Conservation (phyloP, 257 asterid species). For the Scutellaria minor region DNA sequence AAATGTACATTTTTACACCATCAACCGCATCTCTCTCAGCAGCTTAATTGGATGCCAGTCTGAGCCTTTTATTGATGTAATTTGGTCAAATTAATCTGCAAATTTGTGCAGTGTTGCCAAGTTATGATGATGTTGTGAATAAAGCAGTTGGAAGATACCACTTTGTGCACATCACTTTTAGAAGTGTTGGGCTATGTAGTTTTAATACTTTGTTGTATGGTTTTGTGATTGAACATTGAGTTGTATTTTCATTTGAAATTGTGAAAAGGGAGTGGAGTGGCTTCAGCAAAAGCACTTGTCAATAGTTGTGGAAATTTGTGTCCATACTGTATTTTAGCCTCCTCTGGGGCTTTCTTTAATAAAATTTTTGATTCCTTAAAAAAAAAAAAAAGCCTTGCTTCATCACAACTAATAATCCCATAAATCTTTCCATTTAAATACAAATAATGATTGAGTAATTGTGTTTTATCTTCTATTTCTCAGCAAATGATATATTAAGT, state of each 20-base stretch:
- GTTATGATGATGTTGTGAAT: conserved; percentile 13
- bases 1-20: conserved; percentile 73
- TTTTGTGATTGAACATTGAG: neutral
- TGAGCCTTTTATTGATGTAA: conserved; percentile 21
- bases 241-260: conserved; percentile 9
- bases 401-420: too few relatives aligned
- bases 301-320: neutral
- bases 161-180: neutral
- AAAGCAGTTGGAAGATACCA: neutral
- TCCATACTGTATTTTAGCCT: too few relatives aligned
- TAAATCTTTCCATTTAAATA: too few relatives aligned
- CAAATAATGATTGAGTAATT: too few relatives aligned
- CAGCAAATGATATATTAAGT: too few relatives aligned
- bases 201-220: conserved; percentile 15
- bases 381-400: too few relatives aligned
- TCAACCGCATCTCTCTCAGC: conserved; percentile 35
- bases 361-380: too few relatives aligned
- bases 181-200: conserved; percentile 12
- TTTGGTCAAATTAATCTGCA: conserved; percentile 3
- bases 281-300: neutral
- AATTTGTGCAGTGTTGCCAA: conserved; percentile 1
- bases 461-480: too few relatives aligned
- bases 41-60: conserved; percentile 29
- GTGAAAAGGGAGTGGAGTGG: too few relatives aligned
- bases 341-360: too few relatives aligned